Evolutionary conservation across 305 asterid genomes (phyloP).

Genomic region (Stenogyne calaminthoides): DNA sequence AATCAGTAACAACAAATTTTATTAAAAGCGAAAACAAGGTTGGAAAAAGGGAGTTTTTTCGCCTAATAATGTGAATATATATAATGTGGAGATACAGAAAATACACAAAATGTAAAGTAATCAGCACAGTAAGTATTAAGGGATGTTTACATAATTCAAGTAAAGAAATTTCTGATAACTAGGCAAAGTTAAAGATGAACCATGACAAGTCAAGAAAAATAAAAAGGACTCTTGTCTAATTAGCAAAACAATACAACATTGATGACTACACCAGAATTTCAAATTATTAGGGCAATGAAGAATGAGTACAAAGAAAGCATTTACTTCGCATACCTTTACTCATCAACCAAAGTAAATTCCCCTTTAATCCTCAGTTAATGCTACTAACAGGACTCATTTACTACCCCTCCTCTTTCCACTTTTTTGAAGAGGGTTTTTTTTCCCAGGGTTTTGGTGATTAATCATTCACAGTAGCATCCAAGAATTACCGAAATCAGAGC

Average conservation of each 20-base stretch:
- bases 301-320: conserved; percentile 19
- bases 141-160: not conserved
- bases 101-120: not conserved
- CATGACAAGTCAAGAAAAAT: no score
- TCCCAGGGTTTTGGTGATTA: conserved; percentile 18
- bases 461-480: not conserved
- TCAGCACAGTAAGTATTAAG: not conserved
- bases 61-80: no score
- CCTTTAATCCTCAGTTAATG: conserved; percentile 22
- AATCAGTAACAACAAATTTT: conserved; percentile 7
- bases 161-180: conserved; percentile 7
- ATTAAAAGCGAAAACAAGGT: not conserved
- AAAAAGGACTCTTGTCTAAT: not conserved
- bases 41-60: not conserved
- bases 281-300: conserved; percentile 18
- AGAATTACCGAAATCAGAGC: conserved; percentile 19
- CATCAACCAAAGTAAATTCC: conserved; percentile 29
- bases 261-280: conserved; percentile 28
- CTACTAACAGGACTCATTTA: conserved; percentile 23
- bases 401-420: not conserved
- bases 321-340: conserved; percentile 27
- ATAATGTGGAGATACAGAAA: not conserved
- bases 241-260: conserved; percentile 21
- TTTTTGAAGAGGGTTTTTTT: not conserved
- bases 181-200: not conserved